Percentiles rank a stretch among this genome's conserved stretches.
Conservation (phyloP, 2,329 filamentous ascomycete species). For the Fonsecaea pugnacius region DNA sequence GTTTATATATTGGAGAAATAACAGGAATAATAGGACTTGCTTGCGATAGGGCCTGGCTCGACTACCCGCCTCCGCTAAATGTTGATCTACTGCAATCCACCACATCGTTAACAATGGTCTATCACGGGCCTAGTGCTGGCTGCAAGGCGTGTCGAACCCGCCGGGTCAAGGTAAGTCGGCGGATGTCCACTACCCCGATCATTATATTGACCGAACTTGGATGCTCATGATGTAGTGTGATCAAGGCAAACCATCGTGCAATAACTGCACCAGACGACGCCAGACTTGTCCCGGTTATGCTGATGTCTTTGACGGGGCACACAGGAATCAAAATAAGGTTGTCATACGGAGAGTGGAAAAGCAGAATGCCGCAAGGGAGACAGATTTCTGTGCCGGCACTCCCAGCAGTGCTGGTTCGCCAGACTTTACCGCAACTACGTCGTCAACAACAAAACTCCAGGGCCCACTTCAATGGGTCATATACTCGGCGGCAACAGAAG, state of each 20-base stretch:
- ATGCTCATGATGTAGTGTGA: constrained; percentile 33
- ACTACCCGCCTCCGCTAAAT: constrained; percentile 7
- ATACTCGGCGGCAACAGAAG: constrained; percentile 20
- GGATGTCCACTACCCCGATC: not conserved
- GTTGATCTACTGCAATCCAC: constrained; percentile 1
- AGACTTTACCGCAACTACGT: not conserved
- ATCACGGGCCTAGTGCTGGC: constrained; percentile 36
- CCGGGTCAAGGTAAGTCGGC: constrained; percentile 34
- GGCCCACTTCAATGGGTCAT: constrained; percentile 30
- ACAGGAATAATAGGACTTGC: constrained; percentile 2
- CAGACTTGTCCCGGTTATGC: constrained; percentile 36
- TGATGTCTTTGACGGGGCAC: constrained; percentile 36
- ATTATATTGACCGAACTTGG: not conserved
- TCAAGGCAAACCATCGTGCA: constrained; percentile 34
- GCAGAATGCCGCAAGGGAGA: constrained; percentile 16
- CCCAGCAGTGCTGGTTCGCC: constrained; percentile 12
- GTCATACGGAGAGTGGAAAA: constrained; percentile 28
- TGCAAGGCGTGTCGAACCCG: constrained; percentile 37
- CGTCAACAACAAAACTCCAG: not conserved
- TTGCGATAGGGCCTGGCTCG: constrained; percentile 20
- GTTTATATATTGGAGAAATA: constrained; percentile 19
- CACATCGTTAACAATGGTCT: constrained; percentile 33
- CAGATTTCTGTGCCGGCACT: constrained; percentile 11
- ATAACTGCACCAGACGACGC: constrained; percentile 36
- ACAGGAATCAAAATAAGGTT: constrained; percentile 35